Base-by-base conservation (phyloP, 2,329 filamentous ascomycete genomes). In the Colletotrichum theobromicola region DNA sequence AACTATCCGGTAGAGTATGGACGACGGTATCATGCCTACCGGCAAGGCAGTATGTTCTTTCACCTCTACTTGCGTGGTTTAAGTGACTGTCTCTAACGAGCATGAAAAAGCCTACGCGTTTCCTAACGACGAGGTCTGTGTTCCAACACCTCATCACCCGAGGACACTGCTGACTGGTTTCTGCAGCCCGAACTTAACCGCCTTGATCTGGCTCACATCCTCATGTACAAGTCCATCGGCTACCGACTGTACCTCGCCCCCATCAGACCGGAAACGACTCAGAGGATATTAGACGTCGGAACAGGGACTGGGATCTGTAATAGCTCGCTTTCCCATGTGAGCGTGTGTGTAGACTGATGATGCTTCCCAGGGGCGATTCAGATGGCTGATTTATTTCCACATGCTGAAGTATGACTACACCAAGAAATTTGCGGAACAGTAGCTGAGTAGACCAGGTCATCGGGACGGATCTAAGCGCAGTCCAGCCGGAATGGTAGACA, bases 231-330 rank as follows among this genome's bases (percentile, higher is more conserved):
- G 16, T 28, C 61, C 3, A 64, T 70, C 16, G 71, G 71, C 15
- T 30, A 53, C 28, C 67, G 21, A 26, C 28, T 74, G 1, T 66
- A 53, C 3, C 18, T 60, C 6, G 67, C 71, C 5, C 71, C 67
- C 5, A 13, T 74, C 7, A 34, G 15, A 7, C 60, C 37, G n/a
- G 50, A 53, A 3, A 37, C 30, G 16, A 18, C 61, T 0, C 34
- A 74, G 7, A 84, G 84, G 18, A 87, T 92, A n/a, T 82, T 92
- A 13, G 90, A 92, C 77, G 82, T 92, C 9, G 89, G 90, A 55
- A 91, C 89, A 7, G 91, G 91, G 16, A 91, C 90, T 1, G 91
- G 91, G 4, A 90, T 91, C 72, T 93, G 91, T 78, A 72, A 0
- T 28, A n/a, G 18, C 16, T 12, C 18, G 7, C 7, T 18, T n/a